These are phyloP conservation scores for Leccinum uliginosum DNA, from an alignment of 768 basidiomycete species.

Conservation along the genomic window DNA sequence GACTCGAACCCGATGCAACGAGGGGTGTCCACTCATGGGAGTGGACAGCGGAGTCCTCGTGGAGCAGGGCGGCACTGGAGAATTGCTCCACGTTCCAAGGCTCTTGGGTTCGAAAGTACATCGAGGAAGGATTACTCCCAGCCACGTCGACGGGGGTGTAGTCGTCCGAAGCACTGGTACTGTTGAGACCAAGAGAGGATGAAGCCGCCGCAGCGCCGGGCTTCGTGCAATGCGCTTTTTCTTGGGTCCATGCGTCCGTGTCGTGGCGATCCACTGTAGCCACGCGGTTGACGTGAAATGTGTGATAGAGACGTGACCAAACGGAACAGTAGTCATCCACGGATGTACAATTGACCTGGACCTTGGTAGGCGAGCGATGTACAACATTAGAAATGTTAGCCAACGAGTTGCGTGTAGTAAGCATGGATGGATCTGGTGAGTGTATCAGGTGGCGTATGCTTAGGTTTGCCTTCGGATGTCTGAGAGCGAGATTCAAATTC, in stretches of 20 bases:
- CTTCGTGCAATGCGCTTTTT: conserved; percentile 8
- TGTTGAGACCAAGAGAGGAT: conserved; percentile 10
- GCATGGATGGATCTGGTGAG: conserved; percentile 7
- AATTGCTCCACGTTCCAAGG: not conserved
- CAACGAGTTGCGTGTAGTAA: conserved; percentile 4
- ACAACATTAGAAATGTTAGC: conserved; percentile 7
- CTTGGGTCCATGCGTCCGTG: conserved; percentile 19
- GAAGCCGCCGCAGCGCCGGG: conserved; percentile 7
- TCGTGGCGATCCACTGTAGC: conserved; percentile 23
- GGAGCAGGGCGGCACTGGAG: not conserved
- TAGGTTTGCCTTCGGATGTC: conserved; percentile 2
- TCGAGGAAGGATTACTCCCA: not conserved
- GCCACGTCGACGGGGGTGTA: not conserved
- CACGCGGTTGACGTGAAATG: conserved; percentile 18
- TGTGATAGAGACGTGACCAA: conserved; percentile 8
- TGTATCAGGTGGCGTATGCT: conserved; percentile 6
- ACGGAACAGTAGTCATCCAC: conserved; percentile 1
- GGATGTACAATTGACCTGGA: not conserved
- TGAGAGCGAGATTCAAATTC: not conserved
- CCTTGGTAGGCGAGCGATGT: not conserved
- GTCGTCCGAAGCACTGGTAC: not conserved
- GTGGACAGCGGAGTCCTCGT: not conserved
- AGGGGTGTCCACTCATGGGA: conserved; percentile 3
- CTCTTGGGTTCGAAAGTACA: conserved; percentile 4
- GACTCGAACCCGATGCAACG: conserved; percentile 1